Conservation (phyloP, 23 red algal species). For the Pyropia yezoensis region DNA sequence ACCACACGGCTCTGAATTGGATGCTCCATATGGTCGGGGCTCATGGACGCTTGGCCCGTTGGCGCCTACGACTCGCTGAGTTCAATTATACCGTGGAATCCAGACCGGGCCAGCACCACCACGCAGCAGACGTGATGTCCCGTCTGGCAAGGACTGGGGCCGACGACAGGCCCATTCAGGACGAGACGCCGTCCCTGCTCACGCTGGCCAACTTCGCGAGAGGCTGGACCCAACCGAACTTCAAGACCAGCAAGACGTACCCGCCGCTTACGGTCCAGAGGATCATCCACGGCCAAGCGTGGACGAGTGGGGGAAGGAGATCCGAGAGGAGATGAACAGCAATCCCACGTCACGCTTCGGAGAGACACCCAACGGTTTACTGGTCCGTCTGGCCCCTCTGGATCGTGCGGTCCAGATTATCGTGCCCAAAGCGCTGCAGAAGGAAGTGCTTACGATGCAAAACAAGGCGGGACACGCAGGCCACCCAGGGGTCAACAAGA, state of each 20-base stretch:
- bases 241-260: not conserved
- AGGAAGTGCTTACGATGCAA: not conserved
- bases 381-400: not conserved
- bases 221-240: too few relatives aligned
- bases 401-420: conserved; percentile 1
- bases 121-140: too few relatives aligned
- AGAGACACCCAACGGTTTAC: not conserved
- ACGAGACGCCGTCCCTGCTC: too few relatives aligned
- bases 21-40: too few relatives aligned
- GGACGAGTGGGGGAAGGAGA: not conserved
- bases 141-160: too few relatives aligned
- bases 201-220: too few relatives aligned
- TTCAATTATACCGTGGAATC: too few relatives aligned
- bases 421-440: not conserved
- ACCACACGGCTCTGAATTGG: too few relatives aligned
- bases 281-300: conserved; percentile 2
- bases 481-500: not conserved
- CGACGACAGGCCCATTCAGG: too few relatives aligned
- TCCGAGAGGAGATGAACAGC: not conserved
- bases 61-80: too few relatives aligned
- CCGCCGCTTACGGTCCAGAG: not conserved
- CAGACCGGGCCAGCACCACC: too few relatives aligned
- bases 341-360: not conserved
- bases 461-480: not conserved
- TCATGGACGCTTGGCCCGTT: too few relatives aligned